These are phyloP conservation scores for Sugiyamaella marilandica DNA, from an alignment of 805 yeast species.

Conservation along the genomic window DNA sequence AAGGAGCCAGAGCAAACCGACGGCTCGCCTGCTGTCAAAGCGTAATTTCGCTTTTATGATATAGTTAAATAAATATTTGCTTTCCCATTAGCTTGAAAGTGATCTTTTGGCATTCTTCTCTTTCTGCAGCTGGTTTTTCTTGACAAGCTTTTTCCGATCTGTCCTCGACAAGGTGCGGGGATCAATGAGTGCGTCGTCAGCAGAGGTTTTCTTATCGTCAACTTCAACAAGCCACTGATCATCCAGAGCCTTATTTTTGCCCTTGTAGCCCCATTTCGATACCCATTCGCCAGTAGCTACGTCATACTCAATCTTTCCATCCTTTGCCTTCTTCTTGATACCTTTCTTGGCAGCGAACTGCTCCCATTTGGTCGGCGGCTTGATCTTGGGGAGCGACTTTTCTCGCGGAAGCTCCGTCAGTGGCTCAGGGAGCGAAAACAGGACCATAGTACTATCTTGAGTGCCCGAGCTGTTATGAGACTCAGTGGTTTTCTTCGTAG, in stretches of 20 bases:
- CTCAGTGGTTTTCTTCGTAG: slow-evolving; percentile 82
- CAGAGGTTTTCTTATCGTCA: slow-evolving; percentile 47
- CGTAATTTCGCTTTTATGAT: neutral
- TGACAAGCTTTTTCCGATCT: slow-evolving; percentile 78
- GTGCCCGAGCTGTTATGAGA: slow-evolving; percentile 51
- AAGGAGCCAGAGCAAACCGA: neutral
- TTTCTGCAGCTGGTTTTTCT: slow-evolving; percentile 80
- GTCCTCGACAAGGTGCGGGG: slow-evolving; percentile 79
- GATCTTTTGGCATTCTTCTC: slow-evolving; percentile 55
- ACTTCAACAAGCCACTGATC: slow-evolving; percentile 95
- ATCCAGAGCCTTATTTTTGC: slow-evolving; percentile 82
- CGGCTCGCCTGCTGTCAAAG: neutral
- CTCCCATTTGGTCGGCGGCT: slow-evolving; percentile 95
- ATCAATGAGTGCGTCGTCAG: slow-evolving; percentile 59
- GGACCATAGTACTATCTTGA: slow-evolving; percentile 65
- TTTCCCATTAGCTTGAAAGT: slow-evolving; percentile 22
- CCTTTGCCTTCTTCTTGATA: slow-evolving; percentile 81
- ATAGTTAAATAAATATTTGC: neutral
- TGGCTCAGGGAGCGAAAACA: slow-evolving; percentile 82
- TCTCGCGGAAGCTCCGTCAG: slow-evolving; percentile 84
- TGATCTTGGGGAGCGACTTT: slow-evolving; percentile 88
- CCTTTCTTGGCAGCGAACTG: slow-evolving; percentile 94
- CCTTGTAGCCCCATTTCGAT: slow-evolving; percentile 97
- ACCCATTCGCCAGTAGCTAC: slow-evolving; percentile 93
- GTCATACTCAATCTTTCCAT: slow-evolving; percentile 84